These are phyloP conservation scores for Myriosclerotinia curreyana DNA, from an alignment of 2,329 filamentous ascomycete genomes.

Conservation along the genomic window DNA sequence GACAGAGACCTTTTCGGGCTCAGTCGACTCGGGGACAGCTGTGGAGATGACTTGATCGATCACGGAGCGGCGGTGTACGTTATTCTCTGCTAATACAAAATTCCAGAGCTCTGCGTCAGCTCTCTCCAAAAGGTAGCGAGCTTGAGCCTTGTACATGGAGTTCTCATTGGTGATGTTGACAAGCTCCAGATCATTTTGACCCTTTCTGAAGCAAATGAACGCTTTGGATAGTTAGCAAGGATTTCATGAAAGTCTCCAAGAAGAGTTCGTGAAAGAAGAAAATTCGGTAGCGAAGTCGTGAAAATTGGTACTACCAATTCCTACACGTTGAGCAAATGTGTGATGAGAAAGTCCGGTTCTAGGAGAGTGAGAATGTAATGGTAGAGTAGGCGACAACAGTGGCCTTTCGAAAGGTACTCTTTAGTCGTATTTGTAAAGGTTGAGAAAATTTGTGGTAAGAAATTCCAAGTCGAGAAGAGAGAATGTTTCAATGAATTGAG, in stretches of 20 bases:
- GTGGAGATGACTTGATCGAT: constrained; percentile 96
- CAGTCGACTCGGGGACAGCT: constrained; percentile 86
- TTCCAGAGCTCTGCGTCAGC: constrained; percentile 88
- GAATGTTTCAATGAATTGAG: no score
- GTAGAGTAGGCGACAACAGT: no score
- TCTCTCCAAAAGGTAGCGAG: constrained; percentile 88
- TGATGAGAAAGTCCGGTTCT: not conserved
- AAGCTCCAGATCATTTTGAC: constrained; percentile 93
- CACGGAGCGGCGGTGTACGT: constrained; percentile 87
- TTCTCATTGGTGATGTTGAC: constrained; percentile 99
- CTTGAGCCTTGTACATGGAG: constrained; percentile 99
- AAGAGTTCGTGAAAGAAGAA: not conserved
- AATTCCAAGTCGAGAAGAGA: no score
- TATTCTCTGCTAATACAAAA: constrained; percentile 94
- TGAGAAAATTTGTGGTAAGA: no score
- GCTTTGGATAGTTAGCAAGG: constrained; percentile 9
- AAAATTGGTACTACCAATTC: not conserved
- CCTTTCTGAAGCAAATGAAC: constrained; percentile 85
- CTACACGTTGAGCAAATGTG: not conserved
- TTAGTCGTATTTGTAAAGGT: no score
- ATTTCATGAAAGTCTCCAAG: not conserved
- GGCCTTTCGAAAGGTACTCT: no score
- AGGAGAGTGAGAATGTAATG: not conserved
- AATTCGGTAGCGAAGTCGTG: not conserved
- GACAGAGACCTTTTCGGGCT: constrained; percentile 91